Conservation (phyloP, 495 filamentous ascomycete genomes). For the Usnea hakonensis region DNA sequence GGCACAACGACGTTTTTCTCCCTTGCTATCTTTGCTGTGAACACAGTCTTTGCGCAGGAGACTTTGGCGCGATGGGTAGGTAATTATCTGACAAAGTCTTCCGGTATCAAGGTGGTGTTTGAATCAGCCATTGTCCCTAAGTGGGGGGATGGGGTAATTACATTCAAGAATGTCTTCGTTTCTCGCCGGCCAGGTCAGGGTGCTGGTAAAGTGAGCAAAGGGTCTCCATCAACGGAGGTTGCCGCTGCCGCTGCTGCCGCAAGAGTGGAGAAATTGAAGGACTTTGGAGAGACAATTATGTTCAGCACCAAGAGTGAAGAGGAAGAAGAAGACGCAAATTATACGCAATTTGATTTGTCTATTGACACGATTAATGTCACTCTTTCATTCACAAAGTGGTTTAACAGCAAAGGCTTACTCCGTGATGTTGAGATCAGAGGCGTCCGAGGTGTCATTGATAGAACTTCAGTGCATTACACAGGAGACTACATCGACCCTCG, state of each 20-base stretch:
- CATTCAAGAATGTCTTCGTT: constrained; percentile 94
- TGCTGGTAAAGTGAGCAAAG: constrained; percentile 76
- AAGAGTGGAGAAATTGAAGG: constrained; percentile 23
- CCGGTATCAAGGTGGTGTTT: constrained; percentile 92
- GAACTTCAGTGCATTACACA: constrained; percentile 68
- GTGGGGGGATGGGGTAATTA: constrained; percentile 90
- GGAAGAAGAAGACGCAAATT: constrained; percentile 85
- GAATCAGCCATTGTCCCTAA: constrained; percentile 95
- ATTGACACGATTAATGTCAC: constrained; percentile 95
- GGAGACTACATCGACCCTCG: constrained; percentile 72
- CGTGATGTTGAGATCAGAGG: constrained; percentile 90
- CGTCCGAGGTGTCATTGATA: constrained; percentile 91
- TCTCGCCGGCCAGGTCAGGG: constrained; percentile 81
- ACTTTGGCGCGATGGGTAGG: constrained; percentile 88
- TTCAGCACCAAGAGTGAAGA: constrained; percentile 15
- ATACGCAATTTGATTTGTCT: constrained; percentile 94
- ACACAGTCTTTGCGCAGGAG: constrained; percentile 97
- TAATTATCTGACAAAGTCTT: constrained; percentile 90
- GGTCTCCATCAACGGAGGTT: constrained; percentile 76
- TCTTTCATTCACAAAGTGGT: constrained; percentile 94
- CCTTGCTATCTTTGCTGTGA: constrained; percentile 76
- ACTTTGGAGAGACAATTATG: constrained; percentile 28
- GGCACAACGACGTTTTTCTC: constrained; percentile 98
- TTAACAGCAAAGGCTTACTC: constrained; percentile 89
- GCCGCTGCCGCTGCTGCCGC: constrained; percentile 76